Base-by-base conservation (phyloP, 371 early-diverging fungal species). In the Lichtheimia ornata region DNA sequence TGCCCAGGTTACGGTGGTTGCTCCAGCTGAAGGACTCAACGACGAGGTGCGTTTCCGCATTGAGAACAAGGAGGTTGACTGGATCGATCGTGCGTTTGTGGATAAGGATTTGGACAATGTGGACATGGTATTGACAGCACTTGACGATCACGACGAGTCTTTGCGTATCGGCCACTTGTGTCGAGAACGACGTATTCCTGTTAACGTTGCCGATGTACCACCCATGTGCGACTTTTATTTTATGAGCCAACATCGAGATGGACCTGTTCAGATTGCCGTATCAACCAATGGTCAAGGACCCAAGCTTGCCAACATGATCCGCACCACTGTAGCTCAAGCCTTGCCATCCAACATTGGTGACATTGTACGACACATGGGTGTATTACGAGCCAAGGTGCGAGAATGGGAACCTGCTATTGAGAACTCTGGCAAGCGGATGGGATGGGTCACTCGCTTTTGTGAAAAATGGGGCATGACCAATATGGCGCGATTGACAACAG, bases 251-350 rank as follows among this genome's bases (percentile, higher is more conserved):
- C 89, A 91, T 63, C 79, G 93, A 4, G 93, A 93, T 60, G 90
- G 90, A 20, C 87, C 91, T 25, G 78, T 93, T 18, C 94, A 96
- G 65, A 83, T 96, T 54, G 94, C 93, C 0, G 92, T 96, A 18
- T 92, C 94, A 18, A 94, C 96, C 3, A 94, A 94, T 47, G 94
- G 94, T 0, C 84, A 92, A 66, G 96, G 94, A 1, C 97, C 97
- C 7, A 84, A 93, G 45, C 64, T 95, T 45, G 95, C 92, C 20
- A 91, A 88, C 64, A 79, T 92, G 65, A 81, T 96, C 30, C 83
- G 95, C 13, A 79, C 86, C 7, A 70, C 76, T 28, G 77, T 94
- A 13, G 88, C 84, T 0, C 63, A 83, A 5, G 74, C 88, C 13
- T 69, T 94, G 9, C 93, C 93, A 2, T 58, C 81, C 6, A 71